Conservation (phyloP, 768 basidiomycete species). For the Podaxis carcinomalis region DNA sequence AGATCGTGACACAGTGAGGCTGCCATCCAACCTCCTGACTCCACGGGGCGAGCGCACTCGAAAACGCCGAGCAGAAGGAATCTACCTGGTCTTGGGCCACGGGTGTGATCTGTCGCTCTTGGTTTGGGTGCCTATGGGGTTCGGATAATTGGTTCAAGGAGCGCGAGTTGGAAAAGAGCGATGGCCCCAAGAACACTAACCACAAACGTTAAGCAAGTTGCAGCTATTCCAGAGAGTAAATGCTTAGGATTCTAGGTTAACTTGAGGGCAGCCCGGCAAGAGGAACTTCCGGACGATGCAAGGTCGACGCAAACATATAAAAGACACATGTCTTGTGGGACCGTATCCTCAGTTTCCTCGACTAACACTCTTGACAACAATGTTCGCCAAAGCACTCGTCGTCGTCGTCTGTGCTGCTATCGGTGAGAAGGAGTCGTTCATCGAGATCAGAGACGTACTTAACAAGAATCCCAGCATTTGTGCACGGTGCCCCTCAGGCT, state of each 20-base stretch:
- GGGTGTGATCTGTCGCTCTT: not conserved
- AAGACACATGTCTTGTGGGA: not conserved
- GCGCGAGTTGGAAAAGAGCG: not conserved
- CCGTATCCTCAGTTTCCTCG: not conserved
- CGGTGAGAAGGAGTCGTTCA: not conserved
- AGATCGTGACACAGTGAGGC: no score
- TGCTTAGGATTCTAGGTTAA: not conserved
- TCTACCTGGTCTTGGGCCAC: not conserved
- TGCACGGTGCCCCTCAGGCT: not conserved
- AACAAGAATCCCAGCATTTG: not conserved
- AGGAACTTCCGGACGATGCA: not conserved
- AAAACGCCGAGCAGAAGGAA: no score
- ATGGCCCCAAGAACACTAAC: not conserved
- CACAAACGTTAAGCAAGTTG: not conserved
- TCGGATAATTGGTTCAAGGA: not conserved
- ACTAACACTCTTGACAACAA: not conserved
- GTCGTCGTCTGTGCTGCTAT: not conserved
- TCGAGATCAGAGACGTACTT: not conserved
- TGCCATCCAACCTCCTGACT: no score
- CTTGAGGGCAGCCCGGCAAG: not conserved
- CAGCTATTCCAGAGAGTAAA: not conserved
- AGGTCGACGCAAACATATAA: not conserved
- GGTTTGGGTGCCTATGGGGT: not conserved
- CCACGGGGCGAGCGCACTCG: no score
- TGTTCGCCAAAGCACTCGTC: not conserved